Conservation (phyloP, 2,329 filamentous ascomycete genomes). For the Fusarium sp. region DNA sequence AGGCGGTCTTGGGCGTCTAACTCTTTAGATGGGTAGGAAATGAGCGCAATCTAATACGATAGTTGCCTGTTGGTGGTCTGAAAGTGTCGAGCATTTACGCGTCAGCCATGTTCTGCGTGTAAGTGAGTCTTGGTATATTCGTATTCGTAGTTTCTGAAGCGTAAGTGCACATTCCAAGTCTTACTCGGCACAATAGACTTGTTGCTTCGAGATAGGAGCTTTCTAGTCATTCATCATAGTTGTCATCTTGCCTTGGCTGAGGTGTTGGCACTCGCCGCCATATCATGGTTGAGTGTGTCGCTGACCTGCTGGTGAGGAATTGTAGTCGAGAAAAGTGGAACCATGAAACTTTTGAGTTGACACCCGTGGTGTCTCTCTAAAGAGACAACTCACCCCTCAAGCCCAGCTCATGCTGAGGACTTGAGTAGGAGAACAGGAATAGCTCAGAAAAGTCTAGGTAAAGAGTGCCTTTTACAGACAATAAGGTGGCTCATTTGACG, state of each 20-base stretch:
- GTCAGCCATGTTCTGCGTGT: constrained; percentile 16
- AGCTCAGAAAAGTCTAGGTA: background rate
- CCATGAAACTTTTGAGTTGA: constrained; percentile 9
- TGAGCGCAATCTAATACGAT: background rate
- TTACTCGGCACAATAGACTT: background rate
- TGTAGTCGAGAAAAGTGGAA: constrained; percentile 38
- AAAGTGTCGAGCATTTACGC: constrained; percentile 10
- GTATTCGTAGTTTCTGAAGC: background rate
- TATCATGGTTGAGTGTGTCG: constrained; percentile 40
- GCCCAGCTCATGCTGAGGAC: background rate
- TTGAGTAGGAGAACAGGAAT: background rate
- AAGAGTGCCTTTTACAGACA: background rate
- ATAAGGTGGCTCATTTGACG: background rate
- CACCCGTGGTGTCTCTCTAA: constrained; percentile 36
- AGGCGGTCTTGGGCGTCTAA: background rate
- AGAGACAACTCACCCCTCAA: constrained; percentile 10
- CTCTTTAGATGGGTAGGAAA: background rate
- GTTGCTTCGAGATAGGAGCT: background rate
- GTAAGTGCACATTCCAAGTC: background rate
- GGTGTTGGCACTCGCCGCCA: constrained; percentile 30
- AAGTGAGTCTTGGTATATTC: constrained; percentile 20
- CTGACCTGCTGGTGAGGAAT: constrained; percentile 35
- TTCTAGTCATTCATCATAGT: background rate
- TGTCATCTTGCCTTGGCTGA: constrained; percentile 8
- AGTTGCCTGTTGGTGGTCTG: background rate